Conservation (phyloP, 2,329 filamentous ascomycete species). For the Colletotrichum simmondsii region DNA sequence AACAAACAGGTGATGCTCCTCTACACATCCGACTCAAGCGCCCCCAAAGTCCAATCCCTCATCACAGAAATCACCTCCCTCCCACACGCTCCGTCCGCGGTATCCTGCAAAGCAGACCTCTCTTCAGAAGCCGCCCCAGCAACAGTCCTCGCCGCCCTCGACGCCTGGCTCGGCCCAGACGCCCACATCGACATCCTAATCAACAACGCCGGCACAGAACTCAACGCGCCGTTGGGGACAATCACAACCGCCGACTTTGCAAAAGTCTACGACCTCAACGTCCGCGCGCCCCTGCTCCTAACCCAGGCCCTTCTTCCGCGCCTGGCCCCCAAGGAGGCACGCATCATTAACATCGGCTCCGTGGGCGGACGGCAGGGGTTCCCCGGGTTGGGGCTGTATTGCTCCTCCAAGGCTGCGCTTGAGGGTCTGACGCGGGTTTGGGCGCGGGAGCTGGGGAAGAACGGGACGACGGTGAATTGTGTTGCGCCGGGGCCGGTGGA, state of each 20-base stretch:
- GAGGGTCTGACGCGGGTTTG: conserved; percentile 69
- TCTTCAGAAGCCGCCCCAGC: conserved; percentile 29
- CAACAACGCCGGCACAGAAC: conserved; percentile 52
- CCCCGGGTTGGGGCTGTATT: conserved; percentile 59
- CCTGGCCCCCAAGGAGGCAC: conserved; percentile 52
- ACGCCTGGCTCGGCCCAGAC: conserved; percentile 37
- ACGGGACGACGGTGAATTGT: conserved; percentile 70
- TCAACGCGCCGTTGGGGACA: conserved; percentile 48
- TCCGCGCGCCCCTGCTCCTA: conserved; percentile 64
- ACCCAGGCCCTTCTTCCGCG: conserved; percentile 63
- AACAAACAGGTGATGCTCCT: conserved; percentile 35
- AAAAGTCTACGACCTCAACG: conserved; percentile 66
- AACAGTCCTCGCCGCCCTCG: conserved; percentile 46
- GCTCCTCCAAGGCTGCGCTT: conserved; percentile 67
- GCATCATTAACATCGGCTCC: conserved; percentile 70
- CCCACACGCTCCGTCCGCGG: conserved; percentile 5
- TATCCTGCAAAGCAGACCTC: conserved; percentile 39
- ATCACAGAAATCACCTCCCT: conserved; percentile 32
- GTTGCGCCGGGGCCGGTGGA: conserved; percentile 69
- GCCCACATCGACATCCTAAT: conserved; percentile 46
- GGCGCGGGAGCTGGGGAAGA: conserved; percentile 66
- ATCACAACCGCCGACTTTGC: conserved; percentile 62
- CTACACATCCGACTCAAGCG: conserved; percentile 36
- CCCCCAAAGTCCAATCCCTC: conserved; percentile 24
- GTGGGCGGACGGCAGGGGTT: conserved; percentile 61